Conservation (phyloP, 768 basidiomycete genomes). For the Lactarius pseudohatsudake region DNA sequence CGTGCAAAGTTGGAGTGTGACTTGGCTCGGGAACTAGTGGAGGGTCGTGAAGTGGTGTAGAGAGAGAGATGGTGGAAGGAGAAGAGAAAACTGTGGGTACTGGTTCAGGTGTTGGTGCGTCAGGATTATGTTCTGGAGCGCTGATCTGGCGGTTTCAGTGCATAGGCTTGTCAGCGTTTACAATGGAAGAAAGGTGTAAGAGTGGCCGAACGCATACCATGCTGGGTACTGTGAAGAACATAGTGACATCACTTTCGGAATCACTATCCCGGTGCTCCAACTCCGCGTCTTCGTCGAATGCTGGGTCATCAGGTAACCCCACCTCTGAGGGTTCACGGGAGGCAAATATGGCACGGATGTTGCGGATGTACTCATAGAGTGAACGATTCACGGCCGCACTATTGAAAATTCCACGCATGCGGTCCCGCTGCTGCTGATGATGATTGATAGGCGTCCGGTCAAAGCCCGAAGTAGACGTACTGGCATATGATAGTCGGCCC, state of each 20-base stretch:
- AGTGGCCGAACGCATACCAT: slow-evolving; percentile 18
- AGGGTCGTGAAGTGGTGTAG: not conserved
- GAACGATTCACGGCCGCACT: slow-evolving; percentile 15
- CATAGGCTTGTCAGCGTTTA: slow-evolving; percentile 23
- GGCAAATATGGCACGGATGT: not conserved
- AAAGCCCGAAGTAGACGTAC: slow-evolving; percentile 36
- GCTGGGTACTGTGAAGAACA: not conserved
- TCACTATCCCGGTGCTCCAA: slow-evolving; percentile 1
- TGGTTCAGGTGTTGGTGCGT: not conserved
- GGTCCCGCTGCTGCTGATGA: slow-evolving; percentile 22
- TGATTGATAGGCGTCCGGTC: not conserved
- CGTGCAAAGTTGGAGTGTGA: not conserved
- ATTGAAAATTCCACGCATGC: slow-evolving; percentile 1
- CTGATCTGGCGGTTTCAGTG: slow-evolving; percentile 7
- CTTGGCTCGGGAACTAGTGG: not conserved
- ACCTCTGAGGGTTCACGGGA: slow-evolving; percentile 4
- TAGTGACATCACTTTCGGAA: not conserved
- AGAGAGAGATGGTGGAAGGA: not conserved
- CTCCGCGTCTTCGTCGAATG: not conserved
- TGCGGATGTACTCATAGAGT: slow-evolving; percentile 6
- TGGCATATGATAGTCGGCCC: slow-evolving; percentile 53
- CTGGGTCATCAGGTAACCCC: not conserved
- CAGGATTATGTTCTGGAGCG: not conserved
- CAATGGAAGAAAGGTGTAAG: slow-evolving; percentile 9
- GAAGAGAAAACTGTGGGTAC: not conserved